Conservation (phyloP, 225 moss, liverwort and hornwort genomes). For the Sphagnum contortum region DNA sequence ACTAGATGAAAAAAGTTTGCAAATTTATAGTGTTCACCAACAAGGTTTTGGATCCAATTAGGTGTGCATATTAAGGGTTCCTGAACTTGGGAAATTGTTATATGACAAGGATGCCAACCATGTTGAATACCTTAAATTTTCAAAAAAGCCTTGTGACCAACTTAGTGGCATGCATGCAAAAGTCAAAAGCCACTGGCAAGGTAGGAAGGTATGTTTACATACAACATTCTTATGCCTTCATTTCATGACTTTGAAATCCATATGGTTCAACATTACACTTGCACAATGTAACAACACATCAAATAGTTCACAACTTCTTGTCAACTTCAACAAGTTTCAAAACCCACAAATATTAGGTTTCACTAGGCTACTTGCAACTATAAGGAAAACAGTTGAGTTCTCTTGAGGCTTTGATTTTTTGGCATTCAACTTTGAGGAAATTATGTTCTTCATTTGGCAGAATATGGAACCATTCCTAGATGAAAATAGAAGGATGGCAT, state of each 20-base stretch:
- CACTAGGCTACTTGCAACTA: too few species aligned
- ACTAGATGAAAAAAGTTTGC: background rate
- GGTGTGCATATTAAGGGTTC: constrained; percentile 20
- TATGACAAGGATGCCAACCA: constrained; percentile 10
- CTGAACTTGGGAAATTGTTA: constrained; percentile 16
- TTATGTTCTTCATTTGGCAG: background rate
- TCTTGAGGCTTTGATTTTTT: too few species aligned
- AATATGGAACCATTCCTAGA: constrained; percentile 4
- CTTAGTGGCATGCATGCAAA: background rate
- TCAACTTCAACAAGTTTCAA: constrained; percentile 10
- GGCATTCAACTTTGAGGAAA: too few species aligned
- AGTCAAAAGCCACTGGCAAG: constrained; percentile 15
- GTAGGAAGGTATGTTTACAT: constrained; percentile 9
- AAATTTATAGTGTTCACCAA: background rate
- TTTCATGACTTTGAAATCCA: background rate
- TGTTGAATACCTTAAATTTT: constrained; percentile 17
- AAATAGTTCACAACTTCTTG: background rate
- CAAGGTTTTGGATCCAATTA: background rate
- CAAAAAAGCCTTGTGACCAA: constrained; percentile 22
- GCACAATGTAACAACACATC: background rate
- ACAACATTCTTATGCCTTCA: background rate
- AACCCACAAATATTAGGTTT: constrained; percentile 1
- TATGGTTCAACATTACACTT: background rate
- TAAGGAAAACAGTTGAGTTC: too few species aligned
- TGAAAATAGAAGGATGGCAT: constrained; percentile 46